Evolutionary conservation across 176 grass and related monocot species (phyloP), one percentile per base, ranked within the genome.

Genomic region (Thinopyrum elongatum): DNA sequence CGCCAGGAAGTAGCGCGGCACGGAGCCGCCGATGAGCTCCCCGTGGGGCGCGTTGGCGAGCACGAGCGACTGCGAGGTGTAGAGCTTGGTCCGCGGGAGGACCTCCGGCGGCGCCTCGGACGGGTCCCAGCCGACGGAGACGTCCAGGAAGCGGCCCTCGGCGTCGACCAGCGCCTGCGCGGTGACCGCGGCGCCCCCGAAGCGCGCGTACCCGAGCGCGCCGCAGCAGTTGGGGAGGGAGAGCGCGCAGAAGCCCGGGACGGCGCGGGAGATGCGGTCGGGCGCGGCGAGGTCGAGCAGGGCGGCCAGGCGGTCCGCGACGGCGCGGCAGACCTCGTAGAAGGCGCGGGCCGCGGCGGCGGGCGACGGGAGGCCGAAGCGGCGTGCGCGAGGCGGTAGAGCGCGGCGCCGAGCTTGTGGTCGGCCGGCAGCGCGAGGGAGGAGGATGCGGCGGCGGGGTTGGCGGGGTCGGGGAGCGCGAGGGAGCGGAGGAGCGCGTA

Each of bases 381-480:
- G 96, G 86, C 93, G 80, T 98, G 96, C 7, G 93, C 96, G 22
- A 98, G 92, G 21, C 96, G 96, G 87, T 94, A 98, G 61, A 98
- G 92, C 55, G 91, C 90, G 19, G 92, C 90, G 65, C 88, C 91
- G 47, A 98, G 93, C 74, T 90, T 93, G 95, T 95, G 89, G 63
- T 95, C 89, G 6, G 88, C 63, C 9, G 91, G 95, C 0, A 93
- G 70, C 7, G 89, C 41, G 82, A 78, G 84, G 42, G 80, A 73
- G 35, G 88, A 84, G 15, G 84, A 81, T 1, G 82, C 30, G 12
- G 64, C 83, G 57, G 55, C 34, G 6, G 19, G 41, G 60, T 35
- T 16, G 21, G 83, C 30, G 21, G 86, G 27, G 84, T 84, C 70
- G 31, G 92, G 62, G 46, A 92, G 96, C 10, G 83, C 85, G 42